A percentile compares a stretch with the other conserved stretches of the same genome.
phyloP scores from a whole-genome alignment of 371 early-diverging fungal species.

The Mucor racemosus region DNA sequence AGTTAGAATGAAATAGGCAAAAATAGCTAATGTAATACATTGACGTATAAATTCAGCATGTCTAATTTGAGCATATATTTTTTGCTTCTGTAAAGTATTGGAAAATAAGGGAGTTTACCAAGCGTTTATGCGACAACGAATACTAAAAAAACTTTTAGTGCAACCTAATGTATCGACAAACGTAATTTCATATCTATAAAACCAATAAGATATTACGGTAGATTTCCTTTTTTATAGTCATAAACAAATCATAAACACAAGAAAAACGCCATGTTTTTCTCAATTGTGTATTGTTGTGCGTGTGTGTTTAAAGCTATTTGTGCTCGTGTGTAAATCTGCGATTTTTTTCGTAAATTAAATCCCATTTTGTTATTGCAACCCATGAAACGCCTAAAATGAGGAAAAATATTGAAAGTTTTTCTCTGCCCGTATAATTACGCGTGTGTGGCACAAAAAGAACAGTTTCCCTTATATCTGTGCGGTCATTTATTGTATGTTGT shows the following conservation, averaged over 20 bases:
- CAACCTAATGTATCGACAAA: too few relatives aligned
- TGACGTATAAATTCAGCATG: too few relatives aligned
- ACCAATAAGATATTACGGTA: conserved; percentile 1
- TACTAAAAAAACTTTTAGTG: too few relatives aligned
- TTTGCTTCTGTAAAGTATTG: too few relatives aligned
- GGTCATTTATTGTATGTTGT: background rate
- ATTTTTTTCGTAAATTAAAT: background rate
- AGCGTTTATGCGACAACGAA: too few relatives aligned
- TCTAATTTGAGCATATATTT: too few relatives aligned
- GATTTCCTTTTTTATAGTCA: background rate
- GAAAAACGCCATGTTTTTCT: conserved; percentile 1
- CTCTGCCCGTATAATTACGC: background rate
- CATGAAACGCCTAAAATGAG: too few relatives aligned
- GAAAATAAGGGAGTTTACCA: too few relatives aligned
- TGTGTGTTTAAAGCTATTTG: background rate
- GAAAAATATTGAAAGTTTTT: too few relatives aligned
- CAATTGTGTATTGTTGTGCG: background rate
- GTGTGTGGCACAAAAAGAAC: conserved; percentile 4
- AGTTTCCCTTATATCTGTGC: background rate
- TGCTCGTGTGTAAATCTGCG: background rate
- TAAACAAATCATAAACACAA: background rate
- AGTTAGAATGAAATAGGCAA: too few relatives aligned
- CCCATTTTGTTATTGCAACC: background rate
- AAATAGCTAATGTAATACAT: too few relatives aligned
- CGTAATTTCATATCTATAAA: too few relatives aligned